Evolutionary conservation across 192 early-diverging fungal species (phyloP), one percentile per base, ranked within the genome.

Genomic region (Backusella parvicylindrica): DNA sequence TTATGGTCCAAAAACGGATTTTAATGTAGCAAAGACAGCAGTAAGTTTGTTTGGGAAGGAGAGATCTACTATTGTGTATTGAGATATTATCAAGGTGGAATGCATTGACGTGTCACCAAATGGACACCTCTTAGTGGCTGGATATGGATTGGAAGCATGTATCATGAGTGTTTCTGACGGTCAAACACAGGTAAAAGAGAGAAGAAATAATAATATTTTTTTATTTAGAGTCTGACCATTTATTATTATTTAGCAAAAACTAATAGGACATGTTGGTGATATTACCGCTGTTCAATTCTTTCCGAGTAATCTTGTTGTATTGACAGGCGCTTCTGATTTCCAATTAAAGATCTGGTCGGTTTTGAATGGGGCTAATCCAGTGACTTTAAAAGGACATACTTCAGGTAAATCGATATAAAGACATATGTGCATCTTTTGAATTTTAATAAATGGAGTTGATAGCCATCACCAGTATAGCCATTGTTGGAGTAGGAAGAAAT

Each of bases 281-380:
- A 76, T 92, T 47, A 91, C 86, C 32, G 82, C 86, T 15, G 86
- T 88, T 64, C 81, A 79, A 60, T 92, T 94, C 79, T 94, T 94
- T 69, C 93, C 93, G 6, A 92, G 90, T 3, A 91, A 90, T 23
- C 89, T 71, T 83, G 92, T 93, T 0, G 80, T 91, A 7, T 82
- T 94, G 11, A 91, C 88, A 65, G 93, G 89, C 4, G 87, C 84
- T 13, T 83, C 86, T 15, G 93, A 94, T 72, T 87, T 91, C 77
- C 85, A 87, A 40, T 75, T 92, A 7, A 88, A 88, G 38, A 81
- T 94, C 70, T 94, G 93, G 93, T 92, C 92, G 26, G 92, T 85
- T 28, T 72, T 87, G 35, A 91, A 94, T 74, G 93, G 93, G 63
- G 83, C 83, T 33, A 92, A 91, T 70, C 93, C 93, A 11, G 89